These are phyloP conservation scores for Jacaranda copaia DNA, from an alignment of 257 asterid genomes.

Conservation along the genomic window DNA sequence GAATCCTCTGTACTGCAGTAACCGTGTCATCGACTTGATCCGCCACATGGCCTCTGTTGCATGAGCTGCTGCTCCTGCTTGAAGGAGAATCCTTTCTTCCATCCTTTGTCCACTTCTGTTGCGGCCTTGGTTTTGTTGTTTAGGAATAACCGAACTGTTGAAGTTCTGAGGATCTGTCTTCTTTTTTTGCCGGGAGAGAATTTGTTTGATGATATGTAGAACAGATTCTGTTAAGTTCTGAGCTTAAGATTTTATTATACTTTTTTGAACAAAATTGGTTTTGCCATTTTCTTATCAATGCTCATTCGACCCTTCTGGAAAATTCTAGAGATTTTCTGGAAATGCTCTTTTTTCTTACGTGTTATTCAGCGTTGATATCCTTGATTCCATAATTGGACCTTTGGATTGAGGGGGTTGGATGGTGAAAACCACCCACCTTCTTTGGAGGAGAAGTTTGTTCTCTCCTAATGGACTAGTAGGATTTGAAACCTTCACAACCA, in stretches of 20 bases:
- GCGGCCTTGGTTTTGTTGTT: constrained; percentile 5
- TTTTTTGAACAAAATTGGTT: background rate
- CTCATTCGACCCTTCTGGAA: too few relatives aligned
- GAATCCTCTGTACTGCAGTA: constrained; percentile 40
- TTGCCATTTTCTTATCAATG: background rate
- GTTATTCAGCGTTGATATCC: too few relatives aligned
- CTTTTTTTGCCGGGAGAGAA: background rate
- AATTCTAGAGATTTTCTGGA: too few relatives aligned
- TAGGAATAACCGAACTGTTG: constrained; percentile 1
- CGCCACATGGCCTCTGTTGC: constrained; percentile 63
- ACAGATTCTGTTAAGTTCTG: background rate
- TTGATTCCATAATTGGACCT: too few relatives aligned
- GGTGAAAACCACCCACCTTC: too few relatives aligned
- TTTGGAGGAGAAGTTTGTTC: too few relatives aligned
- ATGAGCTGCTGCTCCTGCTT: constrained; percentile 20
- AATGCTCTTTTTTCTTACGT: too few relatives aligned
- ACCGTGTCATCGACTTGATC: constrained; percentile 65
- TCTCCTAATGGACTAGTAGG: too few relatives aligned
- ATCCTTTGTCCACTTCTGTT: constrained; percentile 32
- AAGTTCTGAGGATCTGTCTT: background rate
- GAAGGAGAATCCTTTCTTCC: constrained; percentile 47
- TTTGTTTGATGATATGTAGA: background rate
- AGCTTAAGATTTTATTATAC: background rate
- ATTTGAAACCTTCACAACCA: too few relatives aligned
- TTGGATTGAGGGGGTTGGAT: too few relatives aligned